These are phyloP conservation scores for Globisporangium megalacanthum DNA, from an alignment of 352 stramenopile genomes.

Conservation along the genomic window DNA sequence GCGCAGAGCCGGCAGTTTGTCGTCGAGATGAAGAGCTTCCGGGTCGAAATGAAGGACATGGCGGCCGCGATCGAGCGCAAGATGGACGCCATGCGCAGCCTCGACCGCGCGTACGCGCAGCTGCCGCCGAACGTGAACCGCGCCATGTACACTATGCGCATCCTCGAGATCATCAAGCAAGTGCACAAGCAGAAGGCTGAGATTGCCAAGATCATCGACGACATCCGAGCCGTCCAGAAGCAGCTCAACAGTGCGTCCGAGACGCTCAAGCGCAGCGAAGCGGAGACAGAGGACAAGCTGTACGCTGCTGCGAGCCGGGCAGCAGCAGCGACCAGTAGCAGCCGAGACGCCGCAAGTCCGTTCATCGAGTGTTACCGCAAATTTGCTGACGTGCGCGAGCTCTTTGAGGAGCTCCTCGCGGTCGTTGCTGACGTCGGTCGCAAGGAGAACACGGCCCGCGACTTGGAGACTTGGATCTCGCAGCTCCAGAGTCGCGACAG, in stretches of 20 bases:
- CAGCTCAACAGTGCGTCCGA: slow-evolving; percentile 70
- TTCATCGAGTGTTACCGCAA: slow-evolving; percentile 80
- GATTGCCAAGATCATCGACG: slow-evolving; percentile 75
- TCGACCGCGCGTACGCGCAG: slow-evolving; percentile 55
- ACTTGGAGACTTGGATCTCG: slow-evolving; percentile 81
- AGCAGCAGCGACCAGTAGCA: slow-evolving; percentile 21
- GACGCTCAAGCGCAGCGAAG: slow-evolving; percentile 81
- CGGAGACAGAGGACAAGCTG: slow-evolving; percentile 80
- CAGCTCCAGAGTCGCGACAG: slow-evolving; percentile 74
- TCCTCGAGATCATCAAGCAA: slow-evolving; percentile 90
- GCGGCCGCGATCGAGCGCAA: slow-evolving; percentile 60
- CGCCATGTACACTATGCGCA: slow-evolving; percentile 81
- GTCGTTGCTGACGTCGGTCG: slow-evolving; percentile 64
- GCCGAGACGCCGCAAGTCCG: slow-evolving; percentile 21
- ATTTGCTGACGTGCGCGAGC: slow-evolving; percentile 71
- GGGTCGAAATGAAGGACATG: slow-evolving; percentile 62
- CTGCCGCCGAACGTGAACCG: slow-evolving; percentile 54
- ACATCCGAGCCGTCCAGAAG: slow-evolving; percentile 75
- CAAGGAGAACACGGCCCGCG: slow-evolving; percentile 67
- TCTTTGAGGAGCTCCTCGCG: slow-evolving; percentile 80
- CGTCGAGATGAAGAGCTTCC: slow-evolving; percentile 60
- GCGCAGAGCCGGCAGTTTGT: slow-evolving; percentile 50
- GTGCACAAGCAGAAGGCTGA: slow-evolving; percentile 88
- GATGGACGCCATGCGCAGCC: slow-evolving; percentile 38
- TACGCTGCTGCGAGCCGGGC: slow-evolving; percentile 43